These are phyloP conservation scores for Scortechinia acanthostroma DNA, from an alignment of 2,329 filamentous ascomycete species.

Conservation along the genomic window DNA sequence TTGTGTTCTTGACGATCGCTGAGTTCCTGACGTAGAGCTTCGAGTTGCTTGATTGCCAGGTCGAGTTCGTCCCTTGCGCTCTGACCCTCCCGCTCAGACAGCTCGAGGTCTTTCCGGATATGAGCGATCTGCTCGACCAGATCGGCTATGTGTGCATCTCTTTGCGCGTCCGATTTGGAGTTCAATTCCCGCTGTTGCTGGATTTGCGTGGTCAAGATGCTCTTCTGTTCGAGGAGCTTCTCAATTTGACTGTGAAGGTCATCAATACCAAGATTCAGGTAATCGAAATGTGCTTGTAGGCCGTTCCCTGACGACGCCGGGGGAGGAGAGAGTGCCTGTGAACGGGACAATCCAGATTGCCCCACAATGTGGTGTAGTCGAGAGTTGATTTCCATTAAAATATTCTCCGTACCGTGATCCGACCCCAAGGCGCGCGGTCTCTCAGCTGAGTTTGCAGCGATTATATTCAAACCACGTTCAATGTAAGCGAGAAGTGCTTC, in stretches of 20 bases:
- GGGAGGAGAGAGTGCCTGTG: neutral
- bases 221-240: constrained; percentile 77
- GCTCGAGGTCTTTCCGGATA: constrained; percentile 19
- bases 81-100: constrained; percentile 16
- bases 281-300: neutral
- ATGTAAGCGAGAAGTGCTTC: neutral
- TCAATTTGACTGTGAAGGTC: constrained; percentile 67
- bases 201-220: constrained; percentile 82
- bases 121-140: constrained; percentile 48
- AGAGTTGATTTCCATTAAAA: neutral
- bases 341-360: neutral
- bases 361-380: neutral
- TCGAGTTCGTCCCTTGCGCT: neutral
- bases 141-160: constrained; percentile 54
- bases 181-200: constrained; percentile 92
- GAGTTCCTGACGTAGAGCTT: neutral
- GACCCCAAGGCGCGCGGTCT: no score
- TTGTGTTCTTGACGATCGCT: neutral
- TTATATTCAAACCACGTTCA: neutral
- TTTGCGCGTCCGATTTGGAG: constrained; percentile 72
- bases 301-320: neutral
- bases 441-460: no score
- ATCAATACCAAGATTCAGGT: neutral
- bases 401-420: neutral
- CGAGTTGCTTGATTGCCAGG: neutral